Evolutionary conservation across 257 asterid genomes (phyloP).

Genomic region (Phtheirospermum japonicum): DNA sequence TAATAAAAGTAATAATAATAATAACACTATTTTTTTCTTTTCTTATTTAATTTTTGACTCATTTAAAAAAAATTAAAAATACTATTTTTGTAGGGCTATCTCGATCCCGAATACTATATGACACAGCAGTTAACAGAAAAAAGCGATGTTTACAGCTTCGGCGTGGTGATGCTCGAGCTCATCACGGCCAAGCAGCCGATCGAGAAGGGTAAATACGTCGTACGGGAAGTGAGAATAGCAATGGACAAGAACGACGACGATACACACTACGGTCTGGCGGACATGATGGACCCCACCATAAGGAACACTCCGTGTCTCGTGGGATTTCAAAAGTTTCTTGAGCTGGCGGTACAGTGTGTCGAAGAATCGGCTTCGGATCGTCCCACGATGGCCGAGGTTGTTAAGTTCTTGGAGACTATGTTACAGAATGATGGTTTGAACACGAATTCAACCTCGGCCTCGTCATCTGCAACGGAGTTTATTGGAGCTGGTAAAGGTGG

Average conservation of each 20-base stretch:
- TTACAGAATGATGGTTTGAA: conserved; percentile 67
- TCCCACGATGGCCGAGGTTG: conserved; percentile 84
- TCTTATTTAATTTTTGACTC: too few species aligned
- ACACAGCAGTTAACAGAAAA: conserved; percentile 90
- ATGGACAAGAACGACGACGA: conserved; percentile 63
- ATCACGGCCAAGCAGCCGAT: conserved; percentile 81
- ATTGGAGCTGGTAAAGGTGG: conserved; percentile 40
- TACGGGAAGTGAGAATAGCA: conserved; percentile 57
- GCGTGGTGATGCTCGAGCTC: conserved; percentile 92
- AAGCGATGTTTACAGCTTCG: conserved; percentile 93
- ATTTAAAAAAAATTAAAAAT: too few species aligned
- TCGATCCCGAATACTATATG: conserved; percentile 95
- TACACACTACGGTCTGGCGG: conserved; percentile 51
- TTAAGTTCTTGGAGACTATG: conserved; percentile 62
- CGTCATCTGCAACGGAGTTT: conserved; percentile 80
- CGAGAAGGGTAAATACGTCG: conserved; percentile 83
- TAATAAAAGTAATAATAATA: too few species aligned
- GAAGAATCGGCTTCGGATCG: conserved; percentile 86
- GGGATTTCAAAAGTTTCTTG: conserved; percentile 64
- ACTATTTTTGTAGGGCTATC: conserved; percentile 81
- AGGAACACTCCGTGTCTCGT: conserved; percentile 42
- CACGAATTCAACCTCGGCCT: conserved; percentile 71
- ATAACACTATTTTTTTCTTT: too few species aligned
- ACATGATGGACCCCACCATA: conserved; percentile 65
- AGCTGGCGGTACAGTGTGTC: conserved; percentile 82